A percentile compares a stretch with the other conserved stretches of the same genome.
phyloP scores from a whole-genome alignment of 495 filamentous ascomycete species.

The Annulohypoxylon moriforme region DNA sequence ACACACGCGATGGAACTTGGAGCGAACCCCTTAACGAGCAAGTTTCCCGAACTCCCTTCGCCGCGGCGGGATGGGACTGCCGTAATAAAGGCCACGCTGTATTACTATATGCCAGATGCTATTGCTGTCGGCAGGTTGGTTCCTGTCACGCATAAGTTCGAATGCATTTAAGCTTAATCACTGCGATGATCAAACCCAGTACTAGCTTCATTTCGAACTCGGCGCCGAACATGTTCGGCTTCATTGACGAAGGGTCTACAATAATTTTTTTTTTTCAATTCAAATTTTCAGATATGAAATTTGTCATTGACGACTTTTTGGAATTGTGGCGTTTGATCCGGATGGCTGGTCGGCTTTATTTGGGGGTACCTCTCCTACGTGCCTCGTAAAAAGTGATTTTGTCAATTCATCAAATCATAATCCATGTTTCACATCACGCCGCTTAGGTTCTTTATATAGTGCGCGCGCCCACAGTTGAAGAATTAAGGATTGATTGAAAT shows the following conservation, averaged over 20 bases:
- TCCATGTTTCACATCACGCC: slow-evolving; percentile 7
- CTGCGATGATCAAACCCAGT: slow-evolving; percentile 24
- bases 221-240: neutral
- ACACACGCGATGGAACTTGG: neutral
- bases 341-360: neutral
- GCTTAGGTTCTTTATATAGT: neutral
- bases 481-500: neutral
- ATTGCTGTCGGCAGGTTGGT: neutral
- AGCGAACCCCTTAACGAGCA: neutral
- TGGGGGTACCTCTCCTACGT: neutral
- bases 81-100: neutral
- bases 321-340: too few species aligned
- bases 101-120: slow-evolving; percentile 8
- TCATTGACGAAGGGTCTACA: neutral
- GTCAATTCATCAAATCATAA: slow-evolving; percentile 9
- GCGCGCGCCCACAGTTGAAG: neutral
- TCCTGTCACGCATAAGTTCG: neutral
- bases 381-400: neutral
- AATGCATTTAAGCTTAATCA: slow-evolving; percentile 19
- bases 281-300: neutral
- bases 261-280: neutral
- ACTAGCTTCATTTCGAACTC: slow-evolving; percentile 1
- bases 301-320: neutral
- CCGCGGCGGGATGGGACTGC: neutral
- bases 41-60: neutral